Percentiles rank a stretch among this genome's conserved stretches.
These are phyloP conservation scores for Xylariaceae sp. DNA, from an alignment of 2,329 filamentous ascomycete species.

Conservation along the genomic window DNA sequence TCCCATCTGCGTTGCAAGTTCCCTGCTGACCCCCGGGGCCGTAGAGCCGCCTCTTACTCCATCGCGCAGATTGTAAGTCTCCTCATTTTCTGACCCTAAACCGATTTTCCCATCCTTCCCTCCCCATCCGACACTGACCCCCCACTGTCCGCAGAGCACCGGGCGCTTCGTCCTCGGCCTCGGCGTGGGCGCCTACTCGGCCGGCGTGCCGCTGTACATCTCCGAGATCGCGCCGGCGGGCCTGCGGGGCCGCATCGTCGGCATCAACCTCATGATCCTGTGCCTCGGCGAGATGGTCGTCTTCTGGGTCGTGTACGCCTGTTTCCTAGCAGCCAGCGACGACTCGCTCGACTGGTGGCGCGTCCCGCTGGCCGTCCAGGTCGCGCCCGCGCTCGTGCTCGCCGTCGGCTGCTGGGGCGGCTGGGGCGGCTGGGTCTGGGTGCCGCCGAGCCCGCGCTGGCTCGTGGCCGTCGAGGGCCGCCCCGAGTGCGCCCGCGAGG, in stretches of 20 bases:
- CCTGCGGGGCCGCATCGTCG: constrained; percentile 21
- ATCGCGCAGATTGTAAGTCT: constrained; percentile 18
- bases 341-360: constrained; percentile 25
- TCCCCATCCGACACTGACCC: too few relatives aligned
- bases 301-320: constrained; percentile 22
- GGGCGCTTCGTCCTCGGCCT: constrained; percentile 21
- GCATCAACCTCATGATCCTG: constrained; percentile 24
- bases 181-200: constrained; percentile 23
- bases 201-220: constrained; percentile 25
- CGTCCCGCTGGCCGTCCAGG: constrained; percentile 27
- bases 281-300: constrained; percentile 25
- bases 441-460: constrained; percentile 20
- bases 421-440: constrained; percentile 17
- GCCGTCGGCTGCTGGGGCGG: constrained; percentile 18
- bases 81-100: not conserved
- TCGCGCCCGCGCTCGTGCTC: constrained; percentile 23
- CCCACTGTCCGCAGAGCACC: constrained; percentile 4
- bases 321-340: constrained; percentile 18
- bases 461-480: constrained; percentile 17
- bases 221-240: constrained; percentile 23
- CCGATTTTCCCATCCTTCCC: not conserved
- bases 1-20: too few relatives aligned
- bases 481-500: constrained; percentile 18
- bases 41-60: constrained; percentile 16
- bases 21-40: too few relatives aligned